phyloP scores from a whole-genome alignment of 139 green algal genomes.

The Asterochloris erici region DNA sequence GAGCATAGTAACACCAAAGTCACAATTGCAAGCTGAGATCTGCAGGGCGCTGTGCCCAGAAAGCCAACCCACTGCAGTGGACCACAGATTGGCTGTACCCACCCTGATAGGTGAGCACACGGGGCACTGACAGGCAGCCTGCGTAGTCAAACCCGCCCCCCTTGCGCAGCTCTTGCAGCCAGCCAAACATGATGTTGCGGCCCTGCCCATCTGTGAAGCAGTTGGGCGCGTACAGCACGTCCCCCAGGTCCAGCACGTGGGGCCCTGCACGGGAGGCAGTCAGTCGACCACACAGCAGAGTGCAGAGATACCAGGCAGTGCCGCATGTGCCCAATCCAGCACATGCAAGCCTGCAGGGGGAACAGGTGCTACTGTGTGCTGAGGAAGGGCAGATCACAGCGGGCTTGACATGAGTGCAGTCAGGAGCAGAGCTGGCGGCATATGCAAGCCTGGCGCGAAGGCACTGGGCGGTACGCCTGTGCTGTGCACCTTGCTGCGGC shows the following conservation, averaged over 20 bases:
- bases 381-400: too few species aligned
- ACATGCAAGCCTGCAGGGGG: too few species aligned
- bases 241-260: conserved; percentile 29
- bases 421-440: too few species aligned
- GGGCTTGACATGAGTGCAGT: too few species aligned
- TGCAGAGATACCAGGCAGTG: too few species aligned
- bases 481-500: too few species aligned
- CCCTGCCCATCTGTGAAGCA: conserved; percentile 4
- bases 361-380: too few species aligned
- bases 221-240: conserved; percentile 36
- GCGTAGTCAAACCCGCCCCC: conserved; percentile 27
- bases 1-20: not conserved
- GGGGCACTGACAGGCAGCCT: conserved; percentile 33
- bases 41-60: not conserved
- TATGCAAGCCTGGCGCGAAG: too few species aligned
- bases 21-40: not conserved
- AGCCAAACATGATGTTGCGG: conserved; percentile 27
- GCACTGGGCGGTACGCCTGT: too few species aligned
- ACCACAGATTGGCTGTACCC: not conserved
- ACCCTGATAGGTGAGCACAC: conserved; percentile 23
- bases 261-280: conserved; percentile 14
- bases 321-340: too few species aligned
- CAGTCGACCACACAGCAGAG: too few species aligned
- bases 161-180: conserved; percentile 35
- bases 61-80: too few species aligned